Percentiles rank a stretch among this genome's conserved stretches.
Conservation (phyloP, 2,329 filamentous ascomycete genomes). For the Furcasterigmium sp. region DNA sequence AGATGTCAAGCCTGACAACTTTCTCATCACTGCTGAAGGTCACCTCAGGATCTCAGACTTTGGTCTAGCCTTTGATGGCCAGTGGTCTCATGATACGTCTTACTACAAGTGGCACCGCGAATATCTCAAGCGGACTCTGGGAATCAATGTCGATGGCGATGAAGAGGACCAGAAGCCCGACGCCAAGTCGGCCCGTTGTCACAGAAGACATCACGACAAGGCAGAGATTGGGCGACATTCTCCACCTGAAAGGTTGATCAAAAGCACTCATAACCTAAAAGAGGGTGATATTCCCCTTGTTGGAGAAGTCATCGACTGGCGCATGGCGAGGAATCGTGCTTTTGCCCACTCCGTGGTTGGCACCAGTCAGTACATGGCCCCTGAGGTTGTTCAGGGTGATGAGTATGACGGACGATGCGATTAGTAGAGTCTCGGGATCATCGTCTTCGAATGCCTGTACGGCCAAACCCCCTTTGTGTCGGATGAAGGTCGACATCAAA, state of each 20-base stretch:
- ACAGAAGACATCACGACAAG: slow-evolving; percentile 4
- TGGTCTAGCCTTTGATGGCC: slow-evolving; percentile 88
- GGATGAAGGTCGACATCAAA: slow-evolving; percentile 71
- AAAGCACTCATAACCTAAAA: slow-evolving; percentile 30
- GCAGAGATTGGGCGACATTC: slow-evolving; percentile 9
- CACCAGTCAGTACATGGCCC: slow-evolving; percentile 97
- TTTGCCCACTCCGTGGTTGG: slow-evolving; percentile 84
- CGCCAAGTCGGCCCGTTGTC: slow-evolving; percentile 22
- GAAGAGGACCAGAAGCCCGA: slow-evolving; percentile 57
- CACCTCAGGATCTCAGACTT: slow-evolving; percentile 97
- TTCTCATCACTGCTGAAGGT: slow-evolving; percentile 80
- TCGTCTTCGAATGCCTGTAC: slow-evolving; percentile 91
- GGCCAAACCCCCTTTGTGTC: slow-evolving; percentile 86
- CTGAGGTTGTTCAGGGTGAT: slow-evolving; percentile 79
- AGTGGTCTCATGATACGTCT: slow-evolving; percentile 85
- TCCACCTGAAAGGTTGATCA: slow-evolving; percentile 5
- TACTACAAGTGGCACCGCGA: slow-evolving; percentile 85
- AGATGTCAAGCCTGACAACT: slow-evolving; percentile 96
- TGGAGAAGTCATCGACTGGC: slow-evolving; percentile 60
- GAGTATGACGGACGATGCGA: slow-evolving; percentile 90
- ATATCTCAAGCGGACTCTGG: slow-evolving; percentile 69
- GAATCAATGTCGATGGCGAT: slow-evolving; percentile 70
- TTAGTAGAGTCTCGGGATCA: slow-evolving; percentile 95
- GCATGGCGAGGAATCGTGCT: slow-evolving; percentile 64
- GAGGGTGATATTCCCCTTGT: slow-evolving; percentile 19